Conservation (phyloP, 2,329 filamentous ascomycete species). For the Raffaelea albimanens region DNA sequence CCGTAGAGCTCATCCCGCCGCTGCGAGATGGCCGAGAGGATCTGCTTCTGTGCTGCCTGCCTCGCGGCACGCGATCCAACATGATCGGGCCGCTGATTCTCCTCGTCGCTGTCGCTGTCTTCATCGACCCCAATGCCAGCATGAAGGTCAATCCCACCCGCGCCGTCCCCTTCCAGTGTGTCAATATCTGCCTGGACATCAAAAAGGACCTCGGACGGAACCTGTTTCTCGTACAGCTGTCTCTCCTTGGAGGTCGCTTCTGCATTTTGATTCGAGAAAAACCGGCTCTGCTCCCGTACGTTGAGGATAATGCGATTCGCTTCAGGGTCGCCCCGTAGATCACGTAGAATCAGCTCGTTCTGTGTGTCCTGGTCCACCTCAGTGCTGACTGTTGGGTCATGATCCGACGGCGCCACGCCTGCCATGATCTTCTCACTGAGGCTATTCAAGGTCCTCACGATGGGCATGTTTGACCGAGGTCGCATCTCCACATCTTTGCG, state of each 20-base stretch:
- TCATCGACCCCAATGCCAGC: constrained; percentile 59
- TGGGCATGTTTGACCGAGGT: constrained; percentile 70
- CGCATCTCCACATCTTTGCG: constrained; percentile 85
- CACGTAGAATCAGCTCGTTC: constrained; percentile 65
- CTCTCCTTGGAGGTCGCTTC: constrained; percentile 33
- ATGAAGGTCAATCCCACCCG: constrained; percentile 50
- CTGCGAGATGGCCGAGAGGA: constrained; percentile 55
- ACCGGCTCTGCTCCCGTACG: constrained; percentile 76
- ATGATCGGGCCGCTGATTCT: constrained; percentile 26
- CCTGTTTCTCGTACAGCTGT: constrained; percentile 56
- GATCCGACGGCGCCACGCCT: constrained; percentile 71
- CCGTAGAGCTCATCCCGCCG: constrained; percentile 51
- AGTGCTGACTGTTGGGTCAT: constrained; percentile 53
- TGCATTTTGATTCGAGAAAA: constrained; percentile 58
- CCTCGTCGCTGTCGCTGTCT: constrained; percentile 58
- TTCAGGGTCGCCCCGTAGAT: constrained; percentile 65
- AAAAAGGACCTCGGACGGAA: constrained; percentile 58
- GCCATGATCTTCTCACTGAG: constrained; percentile 91
- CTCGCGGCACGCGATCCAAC: constrained; percentile 64
- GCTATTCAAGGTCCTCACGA: constrained; percentile 80
- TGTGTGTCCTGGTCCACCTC: constrained; percentile 66
- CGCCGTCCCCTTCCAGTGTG: constrained; percentile 35
- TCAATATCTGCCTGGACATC: constrained; percentile 55
- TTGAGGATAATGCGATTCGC: constrained; percentile 76
- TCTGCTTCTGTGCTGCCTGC: constrained; percentile 52